phyloP scores from a whole-genome alignment of 2,329 filamentous ascomycete species.

The Ceratocystis huliohia region DNA sequence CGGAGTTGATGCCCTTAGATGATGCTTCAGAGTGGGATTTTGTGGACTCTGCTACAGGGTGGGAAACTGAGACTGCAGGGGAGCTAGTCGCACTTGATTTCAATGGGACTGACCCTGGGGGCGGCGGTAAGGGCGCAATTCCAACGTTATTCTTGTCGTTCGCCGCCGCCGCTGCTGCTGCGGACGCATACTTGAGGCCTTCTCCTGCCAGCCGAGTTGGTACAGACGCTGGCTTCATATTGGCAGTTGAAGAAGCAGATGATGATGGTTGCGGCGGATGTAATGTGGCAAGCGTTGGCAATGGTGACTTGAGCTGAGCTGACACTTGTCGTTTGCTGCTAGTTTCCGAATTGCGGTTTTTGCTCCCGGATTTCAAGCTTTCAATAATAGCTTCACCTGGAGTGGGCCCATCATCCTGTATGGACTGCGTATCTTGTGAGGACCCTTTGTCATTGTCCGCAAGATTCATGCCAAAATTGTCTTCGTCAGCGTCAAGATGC shows the following conservation, averaged over 20 bases:
- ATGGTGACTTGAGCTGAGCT: slow-evolving; percentile 79
- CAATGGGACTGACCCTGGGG: slow-evolving; percentile 48
- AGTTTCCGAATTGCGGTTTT: slow-evolving; percentile 38
- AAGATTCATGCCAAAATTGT: slow-evolving; percentile 63
- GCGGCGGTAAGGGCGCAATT: slow-evolving; percentile 84
- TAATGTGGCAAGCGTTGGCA: slow-evolving; percentile 83
- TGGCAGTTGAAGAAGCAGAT: slow-evolving; percentile 45
- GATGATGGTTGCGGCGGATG: slow-evolving; percentile 57
- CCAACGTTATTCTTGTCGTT: slow-evolving; percentile 80
- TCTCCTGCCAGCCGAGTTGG: slow-evolving; percentile 78
- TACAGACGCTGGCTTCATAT: slow-evolving; percentile 86
- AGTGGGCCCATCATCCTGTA: slow-evolving; percentile 63
- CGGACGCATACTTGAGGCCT: slow-evolving; percentile 90
- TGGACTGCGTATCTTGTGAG: slow-evolving; percentile 88
- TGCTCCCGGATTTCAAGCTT: slow-evolving; percentile 30
- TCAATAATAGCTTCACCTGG: slow-evolving; percentile 22
- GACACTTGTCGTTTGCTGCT: slow-evolving; percentile 58
- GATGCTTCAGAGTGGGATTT: slow-evolving; percentile 29
- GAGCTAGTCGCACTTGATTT: slow-evolving; percentile 44
- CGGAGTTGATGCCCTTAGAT: slow-evolving; percentile 32
- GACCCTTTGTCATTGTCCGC: slow-evolving; percentile 71
- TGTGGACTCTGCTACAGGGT: slow-evolving; percentile 30
- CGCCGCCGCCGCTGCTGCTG: slow-evolving; percentile 82
- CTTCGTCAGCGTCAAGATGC: slow-evolving; percentile 84
- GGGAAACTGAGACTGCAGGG: slow-evolving; percentile 37